Conservation (phyloP, 2,329 filamentous ascomycete species). For the Diaporthe humulicola region DNA sequence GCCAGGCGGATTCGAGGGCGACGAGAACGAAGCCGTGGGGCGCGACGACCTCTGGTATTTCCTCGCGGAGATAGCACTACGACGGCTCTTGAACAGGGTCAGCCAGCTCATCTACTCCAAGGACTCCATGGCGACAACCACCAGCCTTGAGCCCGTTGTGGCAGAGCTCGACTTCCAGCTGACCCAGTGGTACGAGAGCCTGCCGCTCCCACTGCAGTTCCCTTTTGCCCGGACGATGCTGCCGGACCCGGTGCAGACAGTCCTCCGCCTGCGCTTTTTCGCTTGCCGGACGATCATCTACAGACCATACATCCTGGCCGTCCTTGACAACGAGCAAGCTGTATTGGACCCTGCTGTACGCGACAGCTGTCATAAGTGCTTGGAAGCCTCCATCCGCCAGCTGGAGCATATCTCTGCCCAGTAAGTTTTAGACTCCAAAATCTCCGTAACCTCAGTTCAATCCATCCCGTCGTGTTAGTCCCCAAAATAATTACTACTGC, state of each 20-base stretch:
- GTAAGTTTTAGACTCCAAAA: conserved; percentile 60
- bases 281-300: conserved; percentile 90
- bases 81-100: conserved; percentile 81
- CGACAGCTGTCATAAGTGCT: conserved; percentile 84
- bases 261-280: conserved; percentile 84
- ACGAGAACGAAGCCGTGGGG: conserved; percentile 73
- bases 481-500: neutral
- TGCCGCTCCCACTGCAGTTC: conserved; percentile 82
- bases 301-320: conserved; percentile 84
- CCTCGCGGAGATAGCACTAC: conserved; percentile 83
- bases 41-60: conserved; percentile 90
- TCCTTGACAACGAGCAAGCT: conserved; percentile 82
- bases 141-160: conserved; percentile 81
- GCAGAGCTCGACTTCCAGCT: conserved; percentile 86
- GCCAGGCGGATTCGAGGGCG: conserved; percentile 83
- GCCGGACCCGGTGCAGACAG: conserved; percentile 82
- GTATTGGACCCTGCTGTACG: conserved; percentile 79
- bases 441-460: neutral
- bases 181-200: conserved; percentile 85
- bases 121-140: conserved; percentile 77
- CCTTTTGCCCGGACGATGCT: conserved; percentile 77
- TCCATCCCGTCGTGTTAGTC: no score
- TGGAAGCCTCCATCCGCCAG: conserved; percentile 84
- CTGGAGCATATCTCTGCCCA: conserved; percentile 84
- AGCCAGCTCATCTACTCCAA: conserved; percentile 85